phyloP scores from a whole-genome alignment of 2,329 filamentous ascomycete genomes.

The Penicillium sp. region DNA sequence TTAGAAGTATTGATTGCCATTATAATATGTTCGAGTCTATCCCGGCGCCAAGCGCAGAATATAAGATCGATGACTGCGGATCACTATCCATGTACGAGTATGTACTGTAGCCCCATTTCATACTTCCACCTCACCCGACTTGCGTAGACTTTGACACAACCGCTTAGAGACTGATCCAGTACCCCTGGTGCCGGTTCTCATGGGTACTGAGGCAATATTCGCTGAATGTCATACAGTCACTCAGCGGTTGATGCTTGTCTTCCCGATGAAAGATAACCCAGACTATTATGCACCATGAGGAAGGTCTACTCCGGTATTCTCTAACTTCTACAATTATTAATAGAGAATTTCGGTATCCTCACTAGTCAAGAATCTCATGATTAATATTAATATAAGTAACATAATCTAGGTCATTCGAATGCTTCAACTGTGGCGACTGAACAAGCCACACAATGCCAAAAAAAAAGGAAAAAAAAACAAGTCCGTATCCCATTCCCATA shows the following conservation, averaged over 20 bases:
- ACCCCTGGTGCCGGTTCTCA: too few relatives aligned
- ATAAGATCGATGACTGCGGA: neutral
- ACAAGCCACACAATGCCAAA: conserved; percentile 7
- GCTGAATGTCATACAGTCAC: too few relatives aligned
- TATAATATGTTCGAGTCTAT: neutral
- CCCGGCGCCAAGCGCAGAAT: neutral
- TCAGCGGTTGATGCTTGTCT: too few relatives aligned
- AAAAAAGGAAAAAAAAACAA: neutral
- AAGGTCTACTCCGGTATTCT: neutral
- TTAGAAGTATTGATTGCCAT: conserved; percentile 24
- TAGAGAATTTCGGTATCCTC: neutral
- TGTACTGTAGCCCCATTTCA: too few relatives aligned
- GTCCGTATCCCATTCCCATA: conserved; percentile 26
- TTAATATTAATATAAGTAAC: conserved; percentile 33
- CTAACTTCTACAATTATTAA: neutral
- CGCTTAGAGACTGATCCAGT: too few relatives aligned
- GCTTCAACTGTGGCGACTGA: conserved; percentile 6
- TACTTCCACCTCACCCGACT: neutral
- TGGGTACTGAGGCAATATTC: too few relatives aligned
- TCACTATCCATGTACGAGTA: neutral
- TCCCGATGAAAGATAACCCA: too few relatives aligned
- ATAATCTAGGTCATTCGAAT: conserved; percentile 27
- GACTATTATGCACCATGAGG: too few relatives aligned
- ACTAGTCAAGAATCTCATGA: conserved; percentile 12
- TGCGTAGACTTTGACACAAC: too few relatives aligned